Base-by-base conservation (phyloP, 805 yeast species). In the Schwanniomyces yamadae region DNA sequence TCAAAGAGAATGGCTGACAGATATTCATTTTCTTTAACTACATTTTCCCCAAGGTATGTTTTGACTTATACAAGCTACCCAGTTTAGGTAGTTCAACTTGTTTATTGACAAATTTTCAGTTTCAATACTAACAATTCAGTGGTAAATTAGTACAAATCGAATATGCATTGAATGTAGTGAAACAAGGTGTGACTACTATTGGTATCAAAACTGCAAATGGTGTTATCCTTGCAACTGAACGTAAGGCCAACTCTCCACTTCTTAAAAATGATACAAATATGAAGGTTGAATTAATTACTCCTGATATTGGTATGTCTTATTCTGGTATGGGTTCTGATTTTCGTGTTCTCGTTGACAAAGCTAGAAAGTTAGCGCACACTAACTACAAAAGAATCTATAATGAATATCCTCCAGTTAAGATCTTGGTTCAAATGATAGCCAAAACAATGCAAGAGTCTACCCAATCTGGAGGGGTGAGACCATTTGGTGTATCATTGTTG, bases 291-390 rank as follows among this genome's bases (percentile, higher is more conserved):
- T 64, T 77, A 42, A 77, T 93, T 53, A 89, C 99, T 4, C 98
- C 99, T 23, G 89, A 93, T 58, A 85, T 91, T 50, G 99, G 97
- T 39, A 88, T 93, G 75, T 90, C 95, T 4, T 93, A 93, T 64
- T 76, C 96, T 5, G 99, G 99, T 13, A 90, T 93, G 98, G 98
- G 98, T 17, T 99, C 99, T 15, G 99, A 93, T 61, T 93, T 85
- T 69, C 77, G 99, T 46, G 95, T 93, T 11, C 75, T 93, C 22
- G 88, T 90, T 33, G 98, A 93, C 66, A 84, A 84, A 61, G 88
- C 98, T 8, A 80, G 99, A 52, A 90, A 88, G 62, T 81, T 85
- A 41, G 86, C 97, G 28, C 98, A 93, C 61, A 82, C 96, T 15
- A 78, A 84, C 55, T 93, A 93, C 66, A 90, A 91, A 68, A 79